phyloP scores from a whole-genome alignment of 805 yeast species.

The Saturnispora galanensis region DNA sequence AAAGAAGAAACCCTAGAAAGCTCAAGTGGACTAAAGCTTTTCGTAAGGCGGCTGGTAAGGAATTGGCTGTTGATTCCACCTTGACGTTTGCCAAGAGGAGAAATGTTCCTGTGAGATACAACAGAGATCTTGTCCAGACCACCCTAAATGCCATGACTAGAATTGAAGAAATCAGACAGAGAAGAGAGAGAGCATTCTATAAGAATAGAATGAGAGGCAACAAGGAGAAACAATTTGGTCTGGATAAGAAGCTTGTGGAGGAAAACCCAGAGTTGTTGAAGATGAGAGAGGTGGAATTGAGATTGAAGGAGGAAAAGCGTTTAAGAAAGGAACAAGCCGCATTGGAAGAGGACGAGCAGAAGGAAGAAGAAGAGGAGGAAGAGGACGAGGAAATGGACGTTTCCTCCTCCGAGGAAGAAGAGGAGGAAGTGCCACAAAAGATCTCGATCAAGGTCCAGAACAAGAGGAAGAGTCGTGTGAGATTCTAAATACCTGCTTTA shows the following conservation, averaged over 20 bases:
- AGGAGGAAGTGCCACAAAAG: conserved; percentile 40
- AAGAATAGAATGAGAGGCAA: conserved; percentile 99
- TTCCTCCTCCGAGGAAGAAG: conserved; percentile 26
- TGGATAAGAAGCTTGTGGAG: conserved; percentile 84
- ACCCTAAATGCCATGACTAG: conserved; percentile 93
- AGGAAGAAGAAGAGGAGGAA: conserved; percentile 36
- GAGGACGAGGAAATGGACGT: conserved; percentile 36
- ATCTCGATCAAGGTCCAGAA: conserved; percentile 48
- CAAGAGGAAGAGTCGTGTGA: conserved; percentile 38
- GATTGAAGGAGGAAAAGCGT: conserved; percentile 61
- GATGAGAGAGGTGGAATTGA: conserved; percentile 88
- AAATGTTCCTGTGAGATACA: conserved; percentile 95
- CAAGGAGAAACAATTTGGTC: conserved; percentile 72
- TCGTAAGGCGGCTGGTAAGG: conserved; percentile 98
- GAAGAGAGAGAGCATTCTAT: conserved; percentile 97
- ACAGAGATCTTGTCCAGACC: conserved; percentile 90
- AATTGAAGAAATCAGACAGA: conserved; percentile 90
- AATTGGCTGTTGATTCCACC: conserved; percentile 93
- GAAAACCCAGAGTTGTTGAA: conserved; percentile 80
- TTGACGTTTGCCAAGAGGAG: conserved; percentile 95
- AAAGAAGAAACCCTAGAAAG: conserved; percentile 97
- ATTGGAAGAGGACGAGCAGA: conserved; percentile 30
- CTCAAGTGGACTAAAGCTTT: conserved; percentile 98
- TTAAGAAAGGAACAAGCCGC: conserved; percentile 36
- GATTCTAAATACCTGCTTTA: conserved; percentile 27